Base-by-base conservation (phyloP, 345 rosid species). In the Pistacia vera region DNA sequence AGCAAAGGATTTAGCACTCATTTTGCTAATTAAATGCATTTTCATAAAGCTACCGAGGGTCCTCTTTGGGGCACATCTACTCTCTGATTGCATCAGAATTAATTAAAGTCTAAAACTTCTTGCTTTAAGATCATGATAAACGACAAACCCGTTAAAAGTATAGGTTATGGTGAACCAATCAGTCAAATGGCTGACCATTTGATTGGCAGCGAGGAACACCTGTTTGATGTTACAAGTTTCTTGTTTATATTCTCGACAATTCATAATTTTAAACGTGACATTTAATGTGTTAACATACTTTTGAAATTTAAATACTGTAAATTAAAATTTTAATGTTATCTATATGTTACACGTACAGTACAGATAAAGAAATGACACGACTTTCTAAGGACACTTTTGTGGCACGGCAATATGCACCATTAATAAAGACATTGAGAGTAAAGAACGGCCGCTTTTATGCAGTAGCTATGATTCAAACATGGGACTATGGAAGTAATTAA, bases 401-500 rank as follows among this genome's bases (percentile, higher is more conserved):
- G 48, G 17, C 48, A 6, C 13, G 3, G 33, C 4, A 35, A 63
- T n/a, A 63, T 33, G 67, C 20, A 9, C 18, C 36, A 4, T 52
- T 52, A 17, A 52, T 3, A 14, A 17, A 52, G 57, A 52, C n/a
- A 52, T 52, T 14, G 16, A 33, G 11, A 57, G 22, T 4, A 13
- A 68, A 28, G 60, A 20, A 46, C 17, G 52, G 55, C 44, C 49
- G 14, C 70, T 70, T 81, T 83, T 80, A 38, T 25, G 57, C 76
- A 35, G 79, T 72, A 44, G 79, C 61, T 78, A 77, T 84, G 77
- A 86, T 82, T 63, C 66, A 58, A 63, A 70, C 58, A 8, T 36
- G 61, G 28, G 5, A 65, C 51, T n/a, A 8, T 36, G 61, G 28
- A 3, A 65, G 59, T n/a, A 30, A 73, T 59, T 46, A 30, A 73